phyloP scores from a whole-genome alignment of 78 protist genomes.

The Blattamonas nauphoetae region DNA sequence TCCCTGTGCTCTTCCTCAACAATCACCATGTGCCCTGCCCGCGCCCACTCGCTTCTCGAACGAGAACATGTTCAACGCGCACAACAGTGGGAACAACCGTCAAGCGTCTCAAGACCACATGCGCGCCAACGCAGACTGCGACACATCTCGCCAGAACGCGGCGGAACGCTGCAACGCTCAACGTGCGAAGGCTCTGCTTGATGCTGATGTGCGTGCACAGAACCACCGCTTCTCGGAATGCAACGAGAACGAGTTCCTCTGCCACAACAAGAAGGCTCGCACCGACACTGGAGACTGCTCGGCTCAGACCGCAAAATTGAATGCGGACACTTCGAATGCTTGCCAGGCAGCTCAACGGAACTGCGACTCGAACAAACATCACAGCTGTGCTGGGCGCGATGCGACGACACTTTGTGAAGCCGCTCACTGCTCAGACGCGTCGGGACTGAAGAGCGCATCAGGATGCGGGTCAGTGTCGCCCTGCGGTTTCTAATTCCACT shows the following conservation, averaged over 20 bases:
- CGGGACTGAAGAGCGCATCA: too few relatives aligned
- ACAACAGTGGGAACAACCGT: not conserved
- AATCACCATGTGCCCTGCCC: not conserved
- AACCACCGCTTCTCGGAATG: not conserved
- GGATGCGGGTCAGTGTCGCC: too few relatives aligned
- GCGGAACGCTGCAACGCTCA: not conserved
- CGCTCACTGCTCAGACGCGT: too few relatives aligned
- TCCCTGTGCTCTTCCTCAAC: too few relatives aligned
- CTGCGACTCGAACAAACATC: not conserved
- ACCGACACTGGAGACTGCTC: not conserved
- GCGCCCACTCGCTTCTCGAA: not conserved
- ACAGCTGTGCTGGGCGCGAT: not conserved
- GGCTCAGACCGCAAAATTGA: not conserved
- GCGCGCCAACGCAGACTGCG: not conserved
- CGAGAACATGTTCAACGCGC: not conserved
- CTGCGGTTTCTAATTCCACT: too few relatives aligned
- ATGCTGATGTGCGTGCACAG: not conserved
- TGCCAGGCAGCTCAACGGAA: not conserved
- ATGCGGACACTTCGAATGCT: not conserved
- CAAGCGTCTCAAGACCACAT: not conserved
- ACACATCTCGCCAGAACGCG: not conserved
- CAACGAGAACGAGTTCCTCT: not conserved
- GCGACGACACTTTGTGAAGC: too few relatives aligned
- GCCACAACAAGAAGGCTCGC: slow-evolving; percentile 1
- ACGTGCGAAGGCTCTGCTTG: not conserved